Conservation (phyloP, 176 grass and related monocot species). For the Typha latifolia region DNA sequence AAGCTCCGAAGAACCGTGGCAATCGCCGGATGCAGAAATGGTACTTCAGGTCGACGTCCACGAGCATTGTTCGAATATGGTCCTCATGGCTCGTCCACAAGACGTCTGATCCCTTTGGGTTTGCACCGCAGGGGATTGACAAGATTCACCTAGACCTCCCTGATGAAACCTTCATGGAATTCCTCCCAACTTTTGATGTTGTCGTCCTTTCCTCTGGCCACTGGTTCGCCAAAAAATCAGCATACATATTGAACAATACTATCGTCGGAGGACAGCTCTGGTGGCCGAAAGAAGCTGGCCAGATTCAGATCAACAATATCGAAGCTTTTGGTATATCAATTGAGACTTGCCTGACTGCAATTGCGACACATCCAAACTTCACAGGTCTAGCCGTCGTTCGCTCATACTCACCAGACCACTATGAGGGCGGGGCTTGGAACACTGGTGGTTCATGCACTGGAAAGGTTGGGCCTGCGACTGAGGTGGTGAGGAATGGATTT, state of each 20-base stretch:
- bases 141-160: constrained; percentile 83
- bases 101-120: constrained; percentile 37
- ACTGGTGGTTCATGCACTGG: constrained; percentile 84
- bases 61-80: constrained; percentile 71
- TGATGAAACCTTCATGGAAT: constrained; percentile 78
- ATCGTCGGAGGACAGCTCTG: constrained; percentile 86
- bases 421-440: constrained; percentile 90
- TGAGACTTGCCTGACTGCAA: constrained; percentile 54
- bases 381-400: constrained; percentile 63
- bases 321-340: constrained; percentile 76
- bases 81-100: constrained; percentile 84
- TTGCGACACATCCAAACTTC: constrained; percentile 72
- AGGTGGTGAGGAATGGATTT: constrained; percentile 67
- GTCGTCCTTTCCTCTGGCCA: constrained; percentile 86
- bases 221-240: constrained; percentile 83
- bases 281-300: constrained; percentile 53
- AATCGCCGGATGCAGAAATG: constrained; percentile 53
- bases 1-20: constrained; percentile 66
- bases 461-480: constrained; percentile 47
- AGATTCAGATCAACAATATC: constrained; percentile 76
- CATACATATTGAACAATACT: constrained; percentile 48
- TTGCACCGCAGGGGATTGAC: constrained; percentile 52
- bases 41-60: constrained; percentile 78
- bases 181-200: constrained; percentile 69
- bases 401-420: constrained; percentile 87